Evolutionary conservation across 768 basidiomycete species (phyloP), one percentile per base, ranked within the genome.

Genomic region (Boletus vinaceobasis): DNA sequence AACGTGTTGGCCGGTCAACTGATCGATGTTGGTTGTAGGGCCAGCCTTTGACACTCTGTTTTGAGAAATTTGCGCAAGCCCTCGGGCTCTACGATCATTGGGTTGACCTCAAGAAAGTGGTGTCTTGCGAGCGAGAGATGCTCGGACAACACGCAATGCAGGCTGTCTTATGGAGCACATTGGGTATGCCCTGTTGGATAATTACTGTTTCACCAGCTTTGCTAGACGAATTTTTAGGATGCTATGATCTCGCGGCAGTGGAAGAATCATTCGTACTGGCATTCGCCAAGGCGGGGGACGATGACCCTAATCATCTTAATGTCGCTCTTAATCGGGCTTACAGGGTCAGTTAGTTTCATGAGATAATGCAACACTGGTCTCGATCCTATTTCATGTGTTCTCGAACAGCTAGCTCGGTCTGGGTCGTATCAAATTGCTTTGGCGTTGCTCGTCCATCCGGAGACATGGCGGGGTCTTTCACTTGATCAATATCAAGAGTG

Each of bases 81-180:
- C 67, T 81, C 11, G 87, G 83, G 9, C 66, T 90, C 17, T 86
- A 85, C 61, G 87, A 92, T 66, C 79, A 85, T 51, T 88, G 87
- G 82, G 71, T 81, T 38, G 86, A 90, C 58, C 71, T 74, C 2
- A 82, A 83, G 58, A 75, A 75, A 58, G 73, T 74, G 21, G 64
- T 75, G 2, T 75, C 79, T 33, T 65, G 73, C 14, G 82, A 85
- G 40, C 73, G 74, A 13, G 86, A 90, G 48, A 81, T 88, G 65
- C 87, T 86, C 75, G 82, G 83, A 14, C 83, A 83, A 48, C 88
- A 92, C 65, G 80, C 84, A 19, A 85, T 88, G 42, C 87, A 90
- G 63, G 83, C 86, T 13, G 71, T 86, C 42, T 74, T 87, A 15
- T 93, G 91, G 90, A 77, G 71, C 56, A 79, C 82, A 49, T 75